Conservation (phyloP, 192 early-diverging fungal species). For the Podila verticillata region DNA sequence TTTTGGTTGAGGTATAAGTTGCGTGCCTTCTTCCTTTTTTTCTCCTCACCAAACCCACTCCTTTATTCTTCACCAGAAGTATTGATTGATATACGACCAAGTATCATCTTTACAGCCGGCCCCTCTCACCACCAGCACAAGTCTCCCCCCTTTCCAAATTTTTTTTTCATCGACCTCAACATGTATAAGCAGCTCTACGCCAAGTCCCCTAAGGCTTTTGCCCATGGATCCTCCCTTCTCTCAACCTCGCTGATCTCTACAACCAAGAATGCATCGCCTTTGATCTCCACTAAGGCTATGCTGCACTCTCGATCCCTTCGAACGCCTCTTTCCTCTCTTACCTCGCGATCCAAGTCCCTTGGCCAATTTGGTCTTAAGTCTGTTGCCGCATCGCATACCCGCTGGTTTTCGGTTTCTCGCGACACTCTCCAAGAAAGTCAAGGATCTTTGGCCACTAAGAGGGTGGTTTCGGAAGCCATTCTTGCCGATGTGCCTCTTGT, state of each 20-base stretch:
- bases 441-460: constrained; percentile 16
- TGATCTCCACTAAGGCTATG: constrained; percentile 35
- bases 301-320: constrained; percentile 25
- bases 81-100: constrained; percentile 54
- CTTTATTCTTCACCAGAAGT: constrained; percentile 3
- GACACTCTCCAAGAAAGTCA: constrained; percentile 17
- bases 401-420: constrained; percentile 36
- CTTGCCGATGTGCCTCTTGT: constrained; percentile 58
- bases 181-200: constrained; percentile 50
- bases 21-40: constrained; percentile 1
- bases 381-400: constrained; percentile 23
- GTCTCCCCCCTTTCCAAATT: background rate
- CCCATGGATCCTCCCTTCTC: constrained; percentile 30
- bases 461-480: constrained; percentile 59
- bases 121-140: background rate
- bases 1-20: no score
- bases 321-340: constrained; percentile 17
- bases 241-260: constrained; percentile 36
- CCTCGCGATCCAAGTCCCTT: constrained; percentile 6
- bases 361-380: constrained; percentile 32
- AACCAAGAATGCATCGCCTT: constrained; percentile 11
- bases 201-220: constrained; percentile 38
- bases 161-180: background rate
- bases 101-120: constrained; percentile 51
- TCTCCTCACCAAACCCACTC: constrained; percentile 29